Conservation (phyloP, 2,329 filamentous ascomycete genomes). For the Fusarium temperatum region DNA sequence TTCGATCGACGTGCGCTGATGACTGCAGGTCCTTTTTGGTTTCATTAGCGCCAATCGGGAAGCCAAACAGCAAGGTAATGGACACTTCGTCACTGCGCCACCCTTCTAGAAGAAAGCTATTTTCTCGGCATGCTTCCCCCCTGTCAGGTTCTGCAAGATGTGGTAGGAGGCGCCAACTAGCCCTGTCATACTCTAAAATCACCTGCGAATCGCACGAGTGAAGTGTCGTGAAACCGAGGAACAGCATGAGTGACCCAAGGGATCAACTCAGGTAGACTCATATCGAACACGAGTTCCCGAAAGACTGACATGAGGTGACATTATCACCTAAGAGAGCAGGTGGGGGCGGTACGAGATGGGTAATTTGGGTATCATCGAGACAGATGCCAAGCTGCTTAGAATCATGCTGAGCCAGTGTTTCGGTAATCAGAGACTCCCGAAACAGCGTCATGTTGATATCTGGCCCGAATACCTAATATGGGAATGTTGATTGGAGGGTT, state of each 20-base stretch:
- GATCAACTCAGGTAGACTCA: not conserved
- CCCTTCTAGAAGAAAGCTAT: conserved; percentile 36
- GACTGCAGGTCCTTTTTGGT: conserved; percentile 14
- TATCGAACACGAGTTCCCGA: not conserved
- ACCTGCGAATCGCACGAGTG: conserved; percentile 5
- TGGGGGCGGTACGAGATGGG: conserved; percentile 17
- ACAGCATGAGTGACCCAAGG: conserved; percentile 1
- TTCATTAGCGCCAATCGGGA: conserved; percentile 6
- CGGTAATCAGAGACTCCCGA: conserved; percentile 1
- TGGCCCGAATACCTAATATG: not conserved
- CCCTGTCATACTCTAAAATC: not conserved
- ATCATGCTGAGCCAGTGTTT: conserved; percentile 14
- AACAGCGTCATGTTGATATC: not conserved
- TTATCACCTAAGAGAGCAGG: conserved; percentile 2
- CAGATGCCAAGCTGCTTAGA: conserved; percentile 4
- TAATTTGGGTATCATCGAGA: conserved; percentile 5
- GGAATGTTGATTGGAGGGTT: conserved; percentile 9
- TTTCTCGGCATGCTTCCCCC: conserved; percentile 25
- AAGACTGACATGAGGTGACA: not conserved
- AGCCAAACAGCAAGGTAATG: conserved; percentile 2
- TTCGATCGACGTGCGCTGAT: conserved; percentile 19
- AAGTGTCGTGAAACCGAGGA: conserved; percentile 10
- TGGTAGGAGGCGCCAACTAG: conserved; percentile 13
- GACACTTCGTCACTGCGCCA: conserved; percentile 8
- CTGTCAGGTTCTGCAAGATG: conserved; percentile 19